Percentiles rank a stretch among this genome's conserved stretches.
Conservation (phyloP, 1,139 yeast genomes). For the Geotrichum europaeum region DNA sequence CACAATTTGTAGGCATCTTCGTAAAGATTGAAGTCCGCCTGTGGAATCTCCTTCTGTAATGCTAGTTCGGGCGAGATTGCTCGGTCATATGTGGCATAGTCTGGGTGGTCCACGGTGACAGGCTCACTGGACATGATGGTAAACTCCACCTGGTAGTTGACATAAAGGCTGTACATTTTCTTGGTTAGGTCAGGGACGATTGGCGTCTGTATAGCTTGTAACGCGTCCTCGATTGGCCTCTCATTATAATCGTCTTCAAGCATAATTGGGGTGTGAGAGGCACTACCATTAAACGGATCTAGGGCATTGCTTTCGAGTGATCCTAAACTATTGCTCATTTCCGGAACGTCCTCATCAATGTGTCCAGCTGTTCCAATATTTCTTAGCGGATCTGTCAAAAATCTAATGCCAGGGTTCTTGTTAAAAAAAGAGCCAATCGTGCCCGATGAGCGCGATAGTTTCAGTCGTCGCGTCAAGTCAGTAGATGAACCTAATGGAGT, state of each 20-base stretch:
- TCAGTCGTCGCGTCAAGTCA: not conserved
- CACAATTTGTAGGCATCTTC: conserved; percentile 7
- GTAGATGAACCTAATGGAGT: not conserved
- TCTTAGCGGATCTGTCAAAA: conserved; percentile 14
- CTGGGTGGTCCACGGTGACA: conserved; percentile 13
- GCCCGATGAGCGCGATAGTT: conserved; percentile 5
- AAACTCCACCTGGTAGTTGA: conserved; percentile 12
- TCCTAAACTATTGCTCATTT: conserved; percentile 2
- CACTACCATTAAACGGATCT: conserved; percentile 1
- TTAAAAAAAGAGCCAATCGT: conserved; percentile 17
- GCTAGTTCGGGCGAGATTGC: conserved; percentile 9
- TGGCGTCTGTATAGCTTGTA: conserved; percentile 4
- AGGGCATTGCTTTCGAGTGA: conserved; percentile 7
- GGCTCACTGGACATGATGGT: conserved; percentile 12
- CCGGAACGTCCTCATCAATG: not conserved
- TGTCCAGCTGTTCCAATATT: conserved; percentile 10
- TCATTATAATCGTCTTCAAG: not conserved
- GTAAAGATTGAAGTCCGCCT: conserved; percentile 4
- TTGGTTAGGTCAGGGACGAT: conserved; percentile 5
- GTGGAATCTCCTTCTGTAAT: conserved; percentile 4
- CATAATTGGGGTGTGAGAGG: not conserved
- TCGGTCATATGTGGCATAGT: conserved; percentile 8
- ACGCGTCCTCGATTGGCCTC: conserved; percentile 7
- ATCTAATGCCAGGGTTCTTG: conserved; percentile 16
- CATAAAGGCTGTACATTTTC: conserved; percentile 12